phyloP scores from a whole-genome alignment of 345 rosid species.

The Arabidopsis suecica region DNA sequence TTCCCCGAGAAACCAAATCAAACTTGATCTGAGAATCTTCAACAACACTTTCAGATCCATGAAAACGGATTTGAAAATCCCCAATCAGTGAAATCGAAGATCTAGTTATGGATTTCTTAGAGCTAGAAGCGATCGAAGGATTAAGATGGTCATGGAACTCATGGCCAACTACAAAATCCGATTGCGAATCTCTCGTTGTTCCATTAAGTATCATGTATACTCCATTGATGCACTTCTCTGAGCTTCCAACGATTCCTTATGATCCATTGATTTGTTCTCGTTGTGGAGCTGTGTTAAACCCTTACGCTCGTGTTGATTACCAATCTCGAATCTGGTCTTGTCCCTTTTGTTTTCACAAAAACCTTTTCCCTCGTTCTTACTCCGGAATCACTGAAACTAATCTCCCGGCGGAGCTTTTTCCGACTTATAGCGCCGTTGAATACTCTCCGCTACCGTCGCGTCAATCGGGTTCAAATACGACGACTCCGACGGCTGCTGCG shows the following conservation, averaged over 20 bases:
- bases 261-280: slow-evolving; percentile 74
- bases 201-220: slow-evolving; percentile 85
- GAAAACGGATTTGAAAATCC: slow-evolving; percentile 1
- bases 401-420: slow-evolving; percentile 98
- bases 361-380: slow-evolving; percentile 78
- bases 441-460: slow-evolving; percentile 45
- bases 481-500: slow-evolving; percentile 21
- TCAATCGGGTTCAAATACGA: slow-evolving; percentile 3
- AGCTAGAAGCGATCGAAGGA: slow-evolving; percentile 90
- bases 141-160: slow-evolving; percentile 98
- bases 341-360: slow-evolving; percentile 73
- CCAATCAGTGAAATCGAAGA: slow-evolving; percentile 23
- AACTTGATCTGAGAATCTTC: background rate
- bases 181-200: slow-evolving; percentile 63
- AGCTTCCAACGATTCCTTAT: slow-evolving; percentile 86
- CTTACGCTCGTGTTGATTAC: slow-evolving; percentile 91
- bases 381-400: slow-evolving; percentile 75
- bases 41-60: slow-evolving; percentile 5
- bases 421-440: slow-evolving; percentile 87
- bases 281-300: slow-evolving; percentile 82
- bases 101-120: slow-evolving; percentile 76
- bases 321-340: slow-evolving; percentile 86
- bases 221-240: slow-evolving; percentile 78
- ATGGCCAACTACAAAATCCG: slow-evolving; percentile 81
- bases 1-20: slow-evolving; percentile 7